Percentiles rank a stretch among this genome's conserved stretches.
Evolutionary conservation across 2,329 filamentous ascomycete genomes (phyloP).

Genomic region (Fusarium sp.): DNA sequence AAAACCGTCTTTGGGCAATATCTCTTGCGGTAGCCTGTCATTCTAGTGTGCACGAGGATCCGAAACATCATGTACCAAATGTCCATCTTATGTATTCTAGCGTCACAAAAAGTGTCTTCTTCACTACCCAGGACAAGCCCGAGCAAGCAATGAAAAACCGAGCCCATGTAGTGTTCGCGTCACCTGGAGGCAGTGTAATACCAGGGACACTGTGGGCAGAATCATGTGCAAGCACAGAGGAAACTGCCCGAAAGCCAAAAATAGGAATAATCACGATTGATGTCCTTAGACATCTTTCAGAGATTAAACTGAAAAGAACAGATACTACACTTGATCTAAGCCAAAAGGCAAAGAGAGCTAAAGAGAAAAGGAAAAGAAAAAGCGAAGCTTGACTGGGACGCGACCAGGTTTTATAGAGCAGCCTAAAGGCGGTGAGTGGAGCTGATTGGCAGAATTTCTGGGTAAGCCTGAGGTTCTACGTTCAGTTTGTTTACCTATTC

Average conservation of each 20-base stretch:
- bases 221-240: conserved; percentile 51
- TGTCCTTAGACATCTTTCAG: conserved; percentile 26
- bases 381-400: conserved; percentile 13
- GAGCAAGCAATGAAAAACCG: conserved; percentile 47
- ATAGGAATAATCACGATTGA: conserved; percentile 78
- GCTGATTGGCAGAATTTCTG: conserved; percentile 39
- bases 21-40: too few species aligned
- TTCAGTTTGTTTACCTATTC: neutral
- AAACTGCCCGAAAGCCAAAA: conserved; percentile 46
- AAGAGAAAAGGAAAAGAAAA: conserved; percentile 46
- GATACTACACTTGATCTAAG: conserved; percentile 49
- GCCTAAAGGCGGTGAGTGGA: conserved; percentile 38
- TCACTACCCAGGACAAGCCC: conserved; percentile 45
- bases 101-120: conserved; percentile 38
- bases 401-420: conserved; percentile 33
- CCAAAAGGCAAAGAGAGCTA: conserved; percentile 64
- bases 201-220: conserved; percentile 49
- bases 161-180: conserved; percentile 45
- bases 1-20: too few species aligned
- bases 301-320: conserved; percentile 31
- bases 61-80: neutral
- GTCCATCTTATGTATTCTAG: neutral
- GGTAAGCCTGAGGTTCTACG: conserved; percentile 1
- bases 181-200: conserved; percentile 54
- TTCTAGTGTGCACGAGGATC: neutral